Percentiles rank a stretch among this genome's conserved stretches.
These are phyloP conservation scores for Aureobasidium sp. DNA, from an alignment of 2,329 filamentous ascomycete species.

Conservation along the genomic window DNA sequence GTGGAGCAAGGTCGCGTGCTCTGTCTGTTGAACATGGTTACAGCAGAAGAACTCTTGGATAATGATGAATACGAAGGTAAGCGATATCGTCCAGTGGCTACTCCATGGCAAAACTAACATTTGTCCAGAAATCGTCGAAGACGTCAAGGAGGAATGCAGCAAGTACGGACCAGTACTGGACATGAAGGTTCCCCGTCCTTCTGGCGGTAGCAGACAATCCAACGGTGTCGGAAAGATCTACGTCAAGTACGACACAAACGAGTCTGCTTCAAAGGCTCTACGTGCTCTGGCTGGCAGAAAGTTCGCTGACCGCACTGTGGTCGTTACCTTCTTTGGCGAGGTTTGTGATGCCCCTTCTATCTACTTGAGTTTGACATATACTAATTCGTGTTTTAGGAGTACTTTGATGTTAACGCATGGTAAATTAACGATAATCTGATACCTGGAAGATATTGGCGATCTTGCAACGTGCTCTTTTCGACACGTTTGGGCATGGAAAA, in stretches of 20 bases:
- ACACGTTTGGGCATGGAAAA: constrained; percentile 5
- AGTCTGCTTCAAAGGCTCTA: constrained; percentile 74
- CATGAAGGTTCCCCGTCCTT: constrained; percentile 88
- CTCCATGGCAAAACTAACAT: not conserved
- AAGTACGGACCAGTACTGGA: constrained; percentile 82
- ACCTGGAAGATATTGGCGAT: constrained; percentile 8
- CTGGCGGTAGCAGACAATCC: constrained; percentile 71
- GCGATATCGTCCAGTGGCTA: constrained; percentile 13
- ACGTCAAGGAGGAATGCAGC: constrained; percentile 83
- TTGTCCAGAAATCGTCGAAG: constrained; percentile 82
- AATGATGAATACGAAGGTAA: constrained; percentile 90
- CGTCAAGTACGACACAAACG: constrained; percentile 77
- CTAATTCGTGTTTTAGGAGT: constrained; percentile 52
- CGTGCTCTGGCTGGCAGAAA: constrained; percentile 88
- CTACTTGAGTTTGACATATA: not conserved
- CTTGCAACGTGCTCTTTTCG: constrained; percentile 4
- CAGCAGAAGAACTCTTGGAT: constrained; percentile 86
- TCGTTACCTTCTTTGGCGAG: constrained; percentile 94
- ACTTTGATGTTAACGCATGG: constrained; percentile 88
- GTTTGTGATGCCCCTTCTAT: constrained; percentile 36
- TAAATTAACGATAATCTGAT: constrained; percentile 33
- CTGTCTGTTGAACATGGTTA: constrained; percentile 97
- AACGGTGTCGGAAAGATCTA: constrained; percentile 96
- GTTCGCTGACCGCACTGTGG: constrained; percentile 92
- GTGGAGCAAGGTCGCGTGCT: constrained; percentile 75